phyloP scores from a whole-genome alignment of 768 basidiomycete genomes.

The Lactifluus subvellereus region DNA sequence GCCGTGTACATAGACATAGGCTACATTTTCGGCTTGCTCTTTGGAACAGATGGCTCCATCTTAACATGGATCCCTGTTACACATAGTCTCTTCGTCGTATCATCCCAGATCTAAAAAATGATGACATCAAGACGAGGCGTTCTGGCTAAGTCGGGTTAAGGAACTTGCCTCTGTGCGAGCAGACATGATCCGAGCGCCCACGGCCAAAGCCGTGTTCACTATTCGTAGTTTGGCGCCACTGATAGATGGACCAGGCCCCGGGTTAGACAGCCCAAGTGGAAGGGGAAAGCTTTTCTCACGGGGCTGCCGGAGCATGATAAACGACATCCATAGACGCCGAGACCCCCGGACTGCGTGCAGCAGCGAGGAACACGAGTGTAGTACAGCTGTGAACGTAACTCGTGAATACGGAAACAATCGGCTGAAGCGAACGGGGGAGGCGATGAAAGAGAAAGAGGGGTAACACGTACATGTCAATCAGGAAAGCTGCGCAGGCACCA shows the following conservation, averaged over 20 bases:
- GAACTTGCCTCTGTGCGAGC: conserved; percentile 25
- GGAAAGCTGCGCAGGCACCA: conserved; percentile 27
- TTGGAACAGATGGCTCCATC: conserved; percentile 23
- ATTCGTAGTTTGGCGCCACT: conserved; percentile 26
- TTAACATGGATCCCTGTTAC: conserved; percentile 24
- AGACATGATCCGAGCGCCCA: conserved; percentile 26
- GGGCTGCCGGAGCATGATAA: conserved; percentile 26
- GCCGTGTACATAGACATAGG: neutral
- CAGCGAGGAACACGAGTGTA: conserved; percentile 22
- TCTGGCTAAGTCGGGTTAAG: neutral
- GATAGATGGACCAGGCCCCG: neutral
- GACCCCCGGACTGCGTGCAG: conserved; percentile 9
- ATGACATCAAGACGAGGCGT: neutral
- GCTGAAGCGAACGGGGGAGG: neutral
- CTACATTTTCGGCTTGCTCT: conserved; percentile 16
- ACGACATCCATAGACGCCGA: conserved; percentile 23
- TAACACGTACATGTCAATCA: conserved; percentile 26
- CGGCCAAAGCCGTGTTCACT: conserved; percentile 25
- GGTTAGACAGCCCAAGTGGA: neutral
- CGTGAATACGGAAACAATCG: neutral
- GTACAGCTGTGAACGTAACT: conserved; percentile 15
- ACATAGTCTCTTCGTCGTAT: conserved; percentile 20
- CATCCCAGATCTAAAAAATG: conserved; percentile 25
- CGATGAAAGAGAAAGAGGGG: neutral
- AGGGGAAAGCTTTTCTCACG: conserved; percentile 7